Percentiles rank a stretch among this genome's conserved stretches.
Conservation (phyloP, 2,329 filamentous ascomycete species). For the Fusarium subtropicale region DNA sequence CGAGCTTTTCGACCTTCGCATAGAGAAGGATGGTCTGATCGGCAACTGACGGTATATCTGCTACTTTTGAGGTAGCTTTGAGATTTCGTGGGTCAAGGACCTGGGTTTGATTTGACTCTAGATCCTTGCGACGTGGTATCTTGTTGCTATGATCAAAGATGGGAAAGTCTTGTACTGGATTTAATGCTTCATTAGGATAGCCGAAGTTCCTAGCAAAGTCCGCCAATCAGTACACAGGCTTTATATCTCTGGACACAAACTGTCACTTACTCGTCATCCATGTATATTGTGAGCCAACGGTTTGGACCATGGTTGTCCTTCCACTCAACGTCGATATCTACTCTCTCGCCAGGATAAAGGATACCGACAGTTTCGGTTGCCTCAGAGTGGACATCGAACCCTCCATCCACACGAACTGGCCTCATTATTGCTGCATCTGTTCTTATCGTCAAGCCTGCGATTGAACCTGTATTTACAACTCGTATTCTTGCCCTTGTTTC, state of each 20-base stretch:
- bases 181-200: constrained; percentile 1
- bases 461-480: constrained; percentile 4
- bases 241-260: rapidly evolving
- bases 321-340: background rate
- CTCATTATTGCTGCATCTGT: background rate
- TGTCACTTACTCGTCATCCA: constrained; percentile 8
- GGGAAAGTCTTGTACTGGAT: background rate
- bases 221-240: background rate
- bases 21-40: constrained; percentile 9
- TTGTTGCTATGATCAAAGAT: background rate
- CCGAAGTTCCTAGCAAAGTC: background rate
- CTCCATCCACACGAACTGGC: background rate
- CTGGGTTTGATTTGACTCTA: rapidly evolving
- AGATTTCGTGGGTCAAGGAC: background rate
- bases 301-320: rapidly evolving
- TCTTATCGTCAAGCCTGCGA: background rate
- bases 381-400: background rate
- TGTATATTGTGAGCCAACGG: background rate
- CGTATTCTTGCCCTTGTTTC: background rate
- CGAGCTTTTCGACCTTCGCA: background rate
- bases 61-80: background rate
- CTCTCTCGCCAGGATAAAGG: constrained; percentile 4
- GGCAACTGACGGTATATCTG: background rate
- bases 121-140: background rate
- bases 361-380: background rate